Conservation (phyloP, 2,329 filamentous ascomycete genomes). For the Capronia coronata region DNA sequence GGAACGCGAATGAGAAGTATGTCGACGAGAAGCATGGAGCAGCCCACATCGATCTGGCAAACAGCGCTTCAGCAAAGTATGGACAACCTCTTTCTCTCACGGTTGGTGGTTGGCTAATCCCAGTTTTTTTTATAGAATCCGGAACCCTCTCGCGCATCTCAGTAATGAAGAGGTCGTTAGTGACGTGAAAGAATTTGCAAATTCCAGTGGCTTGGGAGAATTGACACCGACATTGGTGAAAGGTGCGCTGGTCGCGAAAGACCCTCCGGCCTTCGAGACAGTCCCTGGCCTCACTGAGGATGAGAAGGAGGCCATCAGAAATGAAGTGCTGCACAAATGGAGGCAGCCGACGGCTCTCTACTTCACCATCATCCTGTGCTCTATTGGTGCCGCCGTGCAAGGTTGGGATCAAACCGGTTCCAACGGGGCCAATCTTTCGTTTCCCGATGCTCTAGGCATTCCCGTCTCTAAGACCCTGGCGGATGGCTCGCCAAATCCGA, state of each 20-base stretch:
- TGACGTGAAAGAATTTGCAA: slow-evolving; percentile 41
- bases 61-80: slow-evolving; percentile 18
- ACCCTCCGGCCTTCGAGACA: slow-evolving; percentile 42
- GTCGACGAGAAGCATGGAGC: slow-evolving; percentile 12
- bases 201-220: slow-evolving; percentile 38
- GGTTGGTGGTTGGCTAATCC: neutral
- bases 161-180: slow-evolving; percentile 35
- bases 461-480: slow-evolving; percentile 29
- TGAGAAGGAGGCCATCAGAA: slow-evolving; percentile 40
- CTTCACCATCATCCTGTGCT: slow-evolving; percentile 47
- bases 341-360: slow-evolving; percentile 45
- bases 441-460: slow-evolving; percentile 44
- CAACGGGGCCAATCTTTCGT: slow-evolving; percentile 49
- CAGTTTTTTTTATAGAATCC: slow-evolving; percentile 34
- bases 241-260: slow-evolving; percentile 46
- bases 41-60: slow-evolving; percentile 9
- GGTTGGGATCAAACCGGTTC: slow-evolving; percentile 50
- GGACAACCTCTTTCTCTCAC: neutral
- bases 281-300: slow-evolving; percentile 40
- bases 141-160: slow-evolving; percentile 42
- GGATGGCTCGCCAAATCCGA: slow-evolving; percentile 29
- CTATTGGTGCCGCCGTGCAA: slow-evolving; percentile 46
- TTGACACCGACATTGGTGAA: slow-evolving; percentile 40
- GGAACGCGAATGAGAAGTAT: slow-evolving; percentile 16
- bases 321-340: slow-evolving; percentile 47